These are phyloP conservation scores for Pinus albicaulis DNA, from an alignment of 75 land plant genomes.

Conservation along the genomic window DNA sequence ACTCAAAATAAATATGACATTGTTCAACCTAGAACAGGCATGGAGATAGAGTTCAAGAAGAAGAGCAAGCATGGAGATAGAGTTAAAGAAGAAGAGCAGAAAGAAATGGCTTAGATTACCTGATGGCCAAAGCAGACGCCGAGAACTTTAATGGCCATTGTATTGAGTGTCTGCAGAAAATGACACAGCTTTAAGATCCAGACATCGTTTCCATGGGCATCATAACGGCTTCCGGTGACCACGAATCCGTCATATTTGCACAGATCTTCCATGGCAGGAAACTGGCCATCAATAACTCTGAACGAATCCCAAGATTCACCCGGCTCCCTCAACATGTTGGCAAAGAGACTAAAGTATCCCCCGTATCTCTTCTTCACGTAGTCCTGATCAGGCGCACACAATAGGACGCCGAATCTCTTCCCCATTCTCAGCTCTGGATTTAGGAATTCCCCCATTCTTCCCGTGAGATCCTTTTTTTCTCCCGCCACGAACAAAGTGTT, in stretches of 20 bases:
- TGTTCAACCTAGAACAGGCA: neutral
- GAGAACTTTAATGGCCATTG: slow-evolving; percentile 56
- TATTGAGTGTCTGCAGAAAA: slow-evolving; percentile 38
- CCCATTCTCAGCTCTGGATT: neutral
- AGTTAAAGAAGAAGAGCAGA: neutral
- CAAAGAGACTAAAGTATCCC: slow-evolving; percentile 60
- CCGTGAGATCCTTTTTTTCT: too few relatives aligned
- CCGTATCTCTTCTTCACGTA: slow-evolving; percentile 65
- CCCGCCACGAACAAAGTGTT: too few relatives aligned
- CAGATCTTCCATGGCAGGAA: slow-evolving; percentile 48
- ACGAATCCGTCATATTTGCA: slow-evolving; percentile 63
- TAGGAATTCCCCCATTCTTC: too few relatives aligned
- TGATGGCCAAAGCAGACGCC: slow-evolving; percentile 87
- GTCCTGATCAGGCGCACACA: slow-evolving; percentile 54
- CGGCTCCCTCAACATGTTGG: slow-evolving; percentile 44
- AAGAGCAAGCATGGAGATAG: neutral
- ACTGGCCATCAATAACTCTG: slow-evolving; percentile 60
- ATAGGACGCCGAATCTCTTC: slow-evolving; percentile 54
- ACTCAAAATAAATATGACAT: neutral
- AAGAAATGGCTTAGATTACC: slow-evolving; percentile 19
- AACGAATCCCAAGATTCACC: slow-evolving; percentile 74
- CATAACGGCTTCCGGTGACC: slow-evolving; percentile 67
- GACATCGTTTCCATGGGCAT: slow-evolving; percentile 65
- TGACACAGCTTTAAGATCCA: slow-evolving; percentile 66
- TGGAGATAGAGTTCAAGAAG: neutral